These are phyloP conservation scores for Fusarium udum DNA, from an alignment of 2,329 filamentous ascomycete genomes.

Conservation along the genomic window DNA sequence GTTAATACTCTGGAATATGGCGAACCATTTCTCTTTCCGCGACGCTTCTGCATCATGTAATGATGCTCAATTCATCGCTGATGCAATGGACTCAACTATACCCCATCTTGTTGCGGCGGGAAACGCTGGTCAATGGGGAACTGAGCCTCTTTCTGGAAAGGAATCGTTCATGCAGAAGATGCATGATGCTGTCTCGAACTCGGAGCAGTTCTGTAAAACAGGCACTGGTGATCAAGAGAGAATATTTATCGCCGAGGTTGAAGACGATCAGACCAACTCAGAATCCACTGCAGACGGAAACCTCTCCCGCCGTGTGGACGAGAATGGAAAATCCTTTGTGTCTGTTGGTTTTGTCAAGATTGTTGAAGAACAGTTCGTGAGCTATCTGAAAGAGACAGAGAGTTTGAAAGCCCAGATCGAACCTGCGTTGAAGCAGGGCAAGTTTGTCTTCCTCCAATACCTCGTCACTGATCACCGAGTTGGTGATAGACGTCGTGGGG, in stretches of 20 bases:
- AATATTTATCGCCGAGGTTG: conserved; percentile 44
- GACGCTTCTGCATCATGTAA: conserved; percentile 31
- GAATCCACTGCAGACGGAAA: neutral
- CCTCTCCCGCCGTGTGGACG: conserved; percentile 29
- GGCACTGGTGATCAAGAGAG: conserved; percentile 39
- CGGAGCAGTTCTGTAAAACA: conserved; percentile 37
- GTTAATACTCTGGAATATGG: conserved; percentile 20
- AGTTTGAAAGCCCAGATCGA: conserved; percentile 16
- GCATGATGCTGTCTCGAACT: conserved; percentile 33
- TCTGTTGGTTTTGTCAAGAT: conserved; percentile 26
- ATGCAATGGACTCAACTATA: conserved; percentile 45
- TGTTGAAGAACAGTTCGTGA: conserved; percentile 5
- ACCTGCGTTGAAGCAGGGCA: conserved; percentile 20
- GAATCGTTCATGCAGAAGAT: conserved; percentile 37
- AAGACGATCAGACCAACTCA: conserved; percentile 15
- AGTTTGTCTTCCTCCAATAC: conserved; percentile 27
- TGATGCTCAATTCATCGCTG: conserved; percentile 45
- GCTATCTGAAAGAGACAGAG: conserved; percentile 19
- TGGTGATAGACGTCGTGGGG: conserved; percentile 22
- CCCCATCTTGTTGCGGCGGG: conserved; percentile 42
- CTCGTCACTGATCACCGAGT: conserved; percentile 26
- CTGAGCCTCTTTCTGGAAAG: conserved; percentile 38
- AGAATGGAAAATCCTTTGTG: conserved; percentile 19
- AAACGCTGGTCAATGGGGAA: conserved; percentile 45
- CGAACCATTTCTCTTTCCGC: conserved; percentile 38